Evolutionary conservation across 2,329 filamentous ascomycete species (phyloP).

Genomic region (Neonectria magnoliae): DNA sequence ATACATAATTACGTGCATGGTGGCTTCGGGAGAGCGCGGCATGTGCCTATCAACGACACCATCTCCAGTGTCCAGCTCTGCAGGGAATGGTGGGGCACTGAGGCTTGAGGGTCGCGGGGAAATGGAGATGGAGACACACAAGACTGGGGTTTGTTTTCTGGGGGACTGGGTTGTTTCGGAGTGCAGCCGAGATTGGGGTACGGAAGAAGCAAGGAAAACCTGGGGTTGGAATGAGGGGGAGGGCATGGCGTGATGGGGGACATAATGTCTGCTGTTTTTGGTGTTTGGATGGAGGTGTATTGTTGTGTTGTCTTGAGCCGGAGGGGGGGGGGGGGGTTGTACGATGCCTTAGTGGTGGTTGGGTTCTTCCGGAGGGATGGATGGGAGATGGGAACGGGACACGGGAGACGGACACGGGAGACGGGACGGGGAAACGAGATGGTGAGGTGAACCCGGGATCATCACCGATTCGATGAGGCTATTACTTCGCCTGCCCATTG

Average conservation of each 20-base stretch:
- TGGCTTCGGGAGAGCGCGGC: slow-evolving; percentile 17
- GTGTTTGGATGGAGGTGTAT: not conserved
- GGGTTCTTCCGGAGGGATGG: not conserved
- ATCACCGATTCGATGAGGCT: not conserved
- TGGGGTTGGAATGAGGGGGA: slow-evolving; percentile 13
- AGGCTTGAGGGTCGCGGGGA: slow-evolving; percentile 26
- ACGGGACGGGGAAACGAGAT: not conserved
- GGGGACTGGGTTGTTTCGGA: slow-evolving; percentile 15
- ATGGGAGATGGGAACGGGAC: not conserved
- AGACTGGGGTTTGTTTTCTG: slow-evolving; percentile 9
- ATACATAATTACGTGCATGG: slow-evolving; percentile 3
- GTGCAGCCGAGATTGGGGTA: slow-evolving; percentile 21
- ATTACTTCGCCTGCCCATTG: not conserved
- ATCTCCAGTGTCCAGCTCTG: not conserved
- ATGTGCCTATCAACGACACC: slow-evolving; percentile 1
- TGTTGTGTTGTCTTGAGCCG: slow-evolving; percentile 1
- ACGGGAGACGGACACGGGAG: not conserved
- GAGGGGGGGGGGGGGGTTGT: not conserved
- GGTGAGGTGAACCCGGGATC: not conserved
- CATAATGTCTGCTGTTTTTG: not conserved
- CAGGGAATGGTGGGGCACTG: not conserved
- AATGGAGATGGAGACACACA: slow-evolving; percentile 15
- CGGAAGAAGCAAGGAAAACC: not conserved
- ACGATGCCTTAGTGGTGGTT: not conserved
- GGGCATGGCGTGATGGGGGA: slow-evolving; percentile 14